Conservation (phyloP, 495 filamentous ascomycete species). For the Aspergillus leporis region DNA sequence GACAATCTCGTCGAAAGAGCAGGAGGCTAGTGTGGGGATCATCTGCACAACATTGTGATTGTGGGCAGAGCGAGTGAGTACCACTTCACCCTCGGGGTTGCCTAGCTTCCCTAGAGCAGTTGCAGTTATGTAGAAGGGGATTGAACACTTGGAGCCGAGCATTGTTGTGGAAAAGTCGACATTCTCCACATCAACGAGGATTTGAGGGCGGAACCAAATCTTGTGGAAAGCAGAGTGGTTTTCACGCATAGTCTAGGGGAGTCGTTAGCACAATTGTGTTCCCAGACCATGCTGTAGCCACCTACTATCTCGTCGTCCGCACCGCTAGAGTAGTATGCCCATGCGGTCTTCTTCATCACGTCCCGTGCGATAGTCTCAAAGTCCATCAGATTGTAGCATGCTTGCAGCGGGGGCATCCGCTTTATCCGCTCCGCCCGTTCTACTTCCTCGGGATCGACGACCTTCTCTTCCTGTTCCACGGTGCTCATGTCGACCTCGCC, state of each 20-base stretch:
- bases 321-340: conserved; percentile 95
- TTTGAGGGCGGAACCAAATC: conserved; percentile 91
- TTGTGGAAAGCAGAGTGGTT: conserved; percentile 96
- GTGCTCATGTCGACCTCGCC: conserved; percentile 89
- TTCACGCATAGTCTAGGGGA: conserved; percentile 85
- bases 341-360: conserved; percentile 92
- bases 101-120: conserved; percentile 92
- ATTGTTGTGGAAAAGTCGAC: conserved; percentile 86
- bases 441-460: conserved; percentile 72
- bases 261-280: conserved; percentile 1
- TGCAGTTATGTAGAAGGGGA: conserved; percentile 91
- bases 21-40: conserved; percentile 98
- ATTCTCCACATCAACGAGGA: conserved; percentile 83
- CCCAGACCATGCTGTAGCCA: conserved; percentile 7
- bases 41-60: conserved; percentile 91
- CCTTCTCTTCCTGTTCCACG: conserved; percentile 69
- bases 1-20: conserved; percentile 95
- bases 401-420: conserved; percentile 77
- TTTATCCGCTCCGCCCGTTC: conserved; percentile 73
- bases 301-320: conserved; percentile 96
- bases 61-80: conserved; percentile 80
- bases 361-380: conserved; percentile 87
- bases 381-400: conserved; percentile 94
- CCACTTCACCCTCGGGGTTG: conserved; percentile 83
- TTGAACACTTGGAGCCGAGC: conserved; percentile 79